Evolutionary conservation across 1,284 basidiomycete species (phyloP).

Genomic region (Rhodofomes roseus): DNA sequence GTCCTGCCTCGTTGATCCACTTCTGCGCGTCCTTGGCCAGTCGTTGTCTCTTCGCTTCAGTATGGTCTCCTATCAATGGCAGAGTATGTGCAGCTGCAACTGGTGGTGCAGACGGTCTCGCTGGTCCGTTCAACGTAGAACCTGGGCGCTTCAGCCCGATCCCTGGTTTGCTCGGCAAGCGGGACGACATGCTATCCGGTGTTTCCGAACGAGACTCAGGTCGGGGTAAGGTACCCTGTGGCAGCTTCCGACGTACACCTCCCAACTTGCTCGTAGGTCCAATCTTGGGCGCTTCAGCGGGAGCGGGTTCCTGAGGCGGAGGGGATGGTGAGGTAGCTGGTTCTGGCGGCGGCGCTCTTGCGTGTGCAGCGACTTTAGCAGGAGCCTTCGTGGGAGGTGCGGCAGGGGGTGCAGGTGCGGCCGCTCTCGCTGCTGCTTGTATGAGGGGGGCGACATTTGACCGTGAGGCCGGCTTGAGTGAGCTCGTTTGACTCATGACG

Average conservation of each 20-base stretch:
- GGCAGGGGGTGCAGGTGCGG: slow-evolving; percentile 25
- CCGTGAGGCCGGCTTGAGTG: slow-evolving; percentile 90
- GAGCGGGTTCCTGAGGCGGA: slow-evolving; percentile 17
- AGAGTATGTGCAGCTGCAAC: slow-evolving; percentile 34
- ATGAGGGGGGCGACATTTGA: slow-evolving; percentile 85
- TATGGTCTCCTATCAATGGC: slow-evolving; percentile 69
- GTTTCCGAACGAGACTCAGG: slow-evolving; percentile 63
- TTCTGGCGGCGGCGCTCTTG: not conserved
- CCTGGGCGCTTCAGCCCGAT: slow-evolving; percentile 49
- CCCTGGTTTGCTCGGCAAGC: slow-evolving; percentile 38
- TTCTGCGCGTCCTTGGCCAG: slow-evolving; percentile 76
- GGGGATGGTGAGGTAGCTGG: slow-evolving; percentile 6
- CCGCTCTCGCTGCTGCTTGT: slow-evolving; percentile 67
- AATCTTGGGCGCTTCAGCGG: slow-evolving; percentile 16
- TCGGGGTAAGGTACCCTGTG: slow-evolving; percentile 51
- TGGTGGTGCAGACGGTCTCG: slow-evolving; percentile 29
- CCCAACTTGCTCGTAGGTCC: slow-evolving; percentile 42
- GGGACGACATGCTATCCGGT: slow-evolving; percentile 42
- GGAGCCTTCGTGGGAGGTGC: slow-evolving; percentile 21
- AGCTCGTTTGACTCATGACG: slow-evolving; percentile 83
- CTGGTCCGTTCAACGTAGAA: slow-evolving; percentile 25
- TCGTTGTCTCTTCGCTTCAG: slow-evolving; percentile 72
- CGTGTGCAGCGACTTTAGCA: slow-evolving; percentile 12
- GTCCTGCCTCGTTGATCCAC: slow-evolving; percentile 83
- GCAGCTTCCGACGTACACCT: slow-evolving; percentile 69